Evolutionary conservation across 2,329 filamentous ascomycete species (phyloP).

Genomic region (Alternaria metachromatica): DNA sequence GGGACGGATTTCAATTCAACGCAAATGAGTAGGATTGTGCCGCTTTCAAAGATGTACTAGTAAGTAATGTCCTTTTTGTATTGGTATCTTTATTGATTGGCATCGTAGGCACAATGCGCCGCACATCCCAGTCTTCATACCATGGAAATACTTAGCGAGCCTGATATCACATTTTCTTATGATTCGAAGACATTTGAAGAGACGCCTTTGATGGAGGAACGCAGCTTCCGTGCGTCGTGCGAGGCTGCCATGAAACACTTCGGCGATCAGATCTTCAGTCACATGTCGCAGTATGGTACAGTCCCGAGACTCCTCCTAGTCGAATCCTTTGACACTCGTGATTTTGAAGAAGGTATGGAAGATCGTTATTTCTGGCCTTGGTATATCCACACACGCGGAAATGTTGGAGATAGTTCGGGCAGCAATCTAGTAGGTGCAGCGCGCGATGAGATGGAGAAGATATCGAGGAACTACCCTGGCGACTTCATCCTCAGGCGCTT

Average conservation of each 20-base stretch:
- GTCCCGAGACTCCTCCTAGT: background rate
- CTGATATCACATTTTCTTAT: background rate
- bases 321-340: background rate
- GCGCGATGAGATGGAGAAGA: background rate
- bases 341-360: background rate
- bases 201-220: background rate
- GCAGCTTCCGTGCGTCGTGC: background rate
- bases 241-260: background rate
- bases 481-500: background rate
- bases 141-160: background rate
- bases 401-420: background rate
- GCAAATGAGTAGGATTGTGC: background rate
- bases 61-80: background rate
- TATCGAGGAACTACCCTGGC: background rate
- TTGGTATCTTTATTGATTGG: background rate
- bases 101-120: background rate
- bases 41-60: background rate
- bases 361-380: background rate
- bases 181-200: background rate
- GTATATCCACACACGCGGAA: background rate
- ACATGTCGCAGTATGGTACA: background rate
- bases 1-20: background rate
- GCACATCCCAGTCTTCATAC: background rate
- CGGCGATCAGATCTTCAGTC: background rate
- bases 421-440: background rate